Percentiles rank a stretch among this genome's conserved stretches.
These are phyloP conservation scores for Pseudozyma flocculosa DNA, from an alignment of 1,284 basidiomycete genomes.

Conservation along the genomic window DNA sequence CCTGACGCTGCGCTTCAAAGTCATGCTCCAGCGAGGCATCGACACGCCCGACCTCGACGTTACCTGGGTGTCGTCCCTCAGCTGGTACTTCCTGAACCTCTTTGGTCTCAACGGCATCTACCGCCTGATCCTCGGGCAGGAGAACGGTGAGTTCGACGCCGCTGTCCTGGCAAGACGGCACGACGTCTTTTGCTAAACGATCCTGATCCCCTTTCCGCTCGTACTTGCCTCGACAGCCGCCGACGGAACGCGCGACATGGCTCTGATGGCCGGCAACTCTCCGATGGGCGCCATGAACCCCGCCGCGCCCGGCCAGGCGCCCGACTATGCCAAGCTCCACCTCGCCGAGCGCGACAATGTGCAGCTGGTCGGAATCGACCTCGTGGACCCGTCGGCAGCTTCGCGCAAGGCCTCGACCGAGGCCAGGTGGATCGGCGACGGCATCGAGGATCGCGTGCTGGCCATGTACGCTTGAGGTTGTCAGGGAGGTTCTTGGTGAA, in stretches of 20 bases:
- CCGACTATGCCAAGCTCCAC: slow-evolving; percentile 84
- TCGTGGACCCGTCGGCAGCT: slow-evolving; percentile 1
- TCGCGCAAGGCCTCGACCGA: slow-evolving; percentile 8
- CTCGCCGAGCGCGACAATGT: slow-evolving; percentile 90
- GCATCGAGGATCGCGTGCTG: slow-evolving; percentile 54
- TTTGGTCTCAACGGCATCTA: slow-evolving; percentile 96
- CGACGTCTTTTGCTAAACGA: too few species aligned
- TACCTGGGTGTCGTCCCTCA: slow-evolving; percentile 95
- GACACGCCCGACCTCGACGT: slow-evolving; percentile 97
- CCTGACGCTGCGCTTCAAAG: slow-evolving; percentile 92
- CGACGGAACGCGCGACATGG: slow-evolving; percentile 57
- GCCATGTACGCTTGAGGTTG: slow-evolving; percentile 32
- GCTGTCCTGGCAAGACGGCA: too few species aligned
- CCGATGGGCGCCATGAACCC: slow-evolving; percentile 32
- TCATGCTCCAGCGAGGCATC: slow-evolving; percentile 96
- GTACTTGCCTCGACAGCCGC: slow-evolving; percentile 52
- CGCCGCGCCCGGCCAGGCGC: slow-evolving; percentile 60
- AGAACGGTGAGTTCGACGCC: slow-evolving; percentile 70
- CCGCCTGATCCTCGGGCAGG: slow-evolving; percentile 84
- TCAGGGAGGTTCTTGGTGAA: too few species aligned
- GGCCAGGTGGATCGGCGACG: slow-evolving; percentile 51
- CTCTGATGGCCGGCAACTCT: slow-evolving; percentile 40
- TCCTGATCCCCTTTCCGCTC: too few species aligned
- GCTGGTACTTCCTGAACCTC: slow-evolving; percentile 99
- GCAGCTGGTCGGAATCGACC: slow-evolving; percentile 71